Base-by-base conservation (phyloP, 2,329 filamentous ascomycete genomes). In the Didymella pomorum region DNA sequence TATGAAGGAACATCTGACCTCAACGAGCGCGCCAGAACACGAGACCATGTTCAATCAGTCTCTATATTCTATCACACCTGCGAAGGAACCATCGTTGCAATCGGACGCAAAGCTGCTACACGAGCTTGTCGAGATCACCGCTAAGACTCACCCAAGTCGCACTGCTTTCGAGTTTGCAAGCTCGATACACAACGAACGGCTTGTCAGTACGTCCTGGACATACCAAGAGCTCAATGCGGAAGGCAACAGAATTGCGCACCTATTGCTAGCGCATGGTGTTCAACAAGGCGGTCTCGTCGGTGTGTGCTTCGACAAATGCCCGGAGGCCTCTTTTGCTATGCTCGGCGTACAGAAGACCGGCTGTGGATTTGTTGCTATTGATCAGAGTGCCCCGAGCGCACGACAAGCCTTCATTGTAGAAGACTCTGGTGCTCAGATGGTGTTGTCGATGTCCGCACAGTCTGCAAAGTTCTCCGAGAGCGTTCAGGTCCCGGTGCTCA, bases 251-350 rank as follows among this genome's bases (percentile, higher is more conserved):
- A 83, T 96, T 16, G 91, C 91, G 0, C 82, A 89, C 52, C 72
- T 93, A 12, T 79, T 96, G 1, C 71, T 80, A 1, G 65, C 74
- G 0, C 74, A 81, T 20, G 83, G 81, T 2, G 76, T 86, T 0
- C 61, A 72, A 0, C 79, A 84, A 0, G 89, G 90, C 0, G 79
- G 79, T 25, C 86, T 93, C 4, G 81, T 96, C 21, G 91, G 87
- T 0, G 83, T 94, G 9, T 92, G 90, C 70, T 96, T 96, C 68
- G 87, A 92, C 55, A 96, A 96, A 71, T 93, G 89, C 60, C 88
- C 92, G 0, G 89, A 94, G 70, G 92, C 92, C 0, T 93, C 91
- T 35, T 91, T 95, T 67, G 85, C 89, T 0, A 93, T 96, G 37
- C 79, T 96, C 1, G 92, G 92, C 1, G 88, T 95, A 52, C 78